A percentile compares a stretch with the other conserved stretches of the same genome.
These are phyloP conservation scores for Tolypocladium tropicale DNA, from an alignment of 2,329 filamentous ascomycete genomes.

Conservation along the genomic window DNA sequence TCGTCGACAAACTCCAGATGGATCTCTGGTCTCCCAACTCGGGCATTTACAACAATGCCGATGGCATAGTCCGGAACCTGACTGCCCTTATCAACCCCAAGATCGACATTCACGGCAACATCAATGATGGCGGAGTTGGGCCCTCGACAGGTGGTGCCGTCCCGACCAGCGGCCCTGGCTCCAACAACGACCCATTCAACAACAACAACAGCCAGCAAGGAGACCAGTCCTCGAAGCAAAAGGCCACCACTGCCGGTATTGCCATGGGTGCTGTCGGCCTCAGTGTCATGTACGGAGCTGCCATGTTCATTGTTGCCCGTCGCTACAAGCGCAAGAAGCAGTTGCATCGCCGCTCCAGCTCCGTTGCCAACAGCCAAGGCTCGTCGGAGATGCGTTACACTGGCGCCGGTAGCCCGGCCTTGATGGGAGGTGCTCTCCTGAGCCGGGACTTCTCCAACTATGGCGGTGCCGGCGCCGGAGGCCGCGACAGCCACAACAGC, in stretches of 20 bases:
- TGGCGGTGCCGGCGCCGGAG: constrained; percentile 32
- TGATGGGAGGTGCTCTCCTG: constrained; percentile 61
- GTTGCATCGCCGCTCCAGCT: constrained; percentile 67
- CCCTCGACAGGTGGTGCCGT: constrained; percentile 15
- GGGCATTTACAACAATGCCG: constrained; percentile 61
- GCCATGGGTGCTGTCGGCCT: constrained; percentile 68
- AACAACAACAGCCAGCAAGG: constrained; percentile 25
- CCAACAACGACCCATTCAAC: constrained; percentile 30
- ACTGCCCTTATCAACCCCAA: constrained; percentile 76
- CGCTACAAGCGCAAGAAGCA: constrained; percentile 82
- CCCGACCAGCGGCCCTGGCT: constrained; percentile 11
- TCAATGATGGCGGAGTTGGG: constrained; percentile 27
- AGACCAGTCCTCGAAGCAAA: constrained; percentile 46
- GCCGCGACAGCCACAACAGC: constrained; percentile 54
- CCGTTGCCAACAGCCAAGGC: constrained; percentile 42
- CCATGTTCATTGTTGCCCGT: constrained; percentile 88
- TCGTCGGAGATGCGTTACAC: constrained; percentile 44
- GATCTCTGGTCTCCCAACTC: constrained; percentile 64
- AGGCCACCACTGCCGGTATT: constrained; percentile 57
- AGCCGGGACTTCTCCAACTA: constrained; percentile 47
- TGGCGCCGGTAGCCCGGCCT: constrained; percentile 40
- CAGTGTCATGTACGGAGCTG: constrained; percentile 79
- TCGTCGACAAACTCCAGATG: constrained; percentile 56
- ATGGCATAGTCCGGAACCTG: constrained; percentile 57
- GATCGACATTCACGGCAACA: constrained; percentile 36